phyloP scores from a whole-genome alignment of 2,329 filamentous ascomycete genomes.

The Pseudophaeomoniella oleicola region DNA sequence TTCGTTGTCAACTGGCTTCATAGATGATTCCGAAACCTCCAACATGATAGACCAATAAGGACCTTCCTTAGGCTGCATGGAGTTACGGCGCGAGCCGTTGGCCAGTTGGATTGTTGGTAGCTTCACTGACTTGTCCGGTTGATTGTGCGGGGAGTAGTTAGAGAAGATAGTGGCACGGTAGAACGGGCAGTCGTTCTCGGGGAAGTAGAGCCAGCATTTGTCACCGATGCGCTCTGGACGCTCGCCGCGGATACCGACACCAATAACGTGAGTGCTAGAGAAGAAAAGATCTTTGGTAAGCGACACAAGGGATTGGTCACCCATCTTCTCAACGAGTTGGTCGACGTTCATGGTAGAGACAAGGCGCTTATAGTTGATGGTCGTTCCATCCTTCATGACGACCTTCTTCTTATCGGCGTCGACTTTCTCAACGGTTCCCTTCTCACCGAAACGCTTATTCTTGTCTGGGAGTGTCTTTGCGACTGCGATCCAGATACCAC shows the following conservation, averaged over 20 bases:
- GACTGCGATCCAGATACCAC: conserved; percentile 97
- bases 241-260: conserved; percentile 80
- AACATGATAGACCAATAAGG: conserved; percentile 99
- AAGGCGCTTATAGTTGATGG: conserved; percentile 80
- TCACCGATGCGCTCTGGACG: conserved; percentile 94
- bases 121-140: conserved; percentile 69
- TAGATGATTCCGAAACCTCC: conserved; percentile 85
- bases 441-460: conserved; percentile 80
- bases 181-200: conserved; percentile 96
- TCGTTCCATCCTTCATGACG: conserved; percentile 69
- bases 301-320: conserved; percentile 65
- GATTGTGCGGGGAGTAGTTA: conserved; percentile 99
- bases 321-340: conserved; percentile 72
- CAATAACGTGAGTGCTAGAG: conserved; percentile 93
- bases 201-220: conserved; percentile 99
- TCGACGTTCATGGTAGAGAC: conserved; percentile 96
- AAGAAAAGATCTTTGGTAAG: conserved; percentile 90
- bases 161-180: conserved; percentile 99
- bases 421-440: conserved; percentile 72
- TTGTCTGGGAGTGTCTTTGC: conserved; percentile 82
- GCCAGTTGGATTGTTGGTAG: conserved; percentile 75
- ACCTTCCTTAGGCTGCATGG: conserved; percentile 61
- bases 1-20: conserved; percentile 84
- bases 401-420: conserved; percentile 76
- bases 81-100: conserved; percentile 66